Evolutionary conservation across 768 basidiomycete genomes (phyloP).

Genomic region (Pholiota microspora): DNA sequence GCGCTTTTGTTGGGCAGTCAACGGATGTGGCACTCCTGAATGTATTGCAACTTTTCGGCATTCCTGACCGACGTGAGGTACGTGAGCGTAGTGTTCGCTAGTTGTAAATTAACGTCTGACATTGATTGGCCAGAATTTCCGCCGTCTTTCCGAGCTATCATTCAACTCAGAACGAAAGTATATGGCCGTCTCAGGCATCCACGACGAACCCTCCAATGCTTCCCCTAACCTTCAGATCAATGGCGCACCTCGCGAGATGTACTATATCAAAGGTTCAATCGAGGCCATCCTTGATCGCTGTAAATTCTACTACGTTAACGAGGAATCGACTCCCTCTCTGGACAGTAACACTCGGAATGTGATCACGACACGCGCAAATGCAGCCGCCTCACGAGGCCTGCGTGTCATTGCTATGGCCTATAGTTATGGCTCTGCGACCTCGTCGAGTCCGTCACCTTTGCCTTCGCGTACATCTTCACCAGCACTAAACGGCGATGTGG

Average conservation of each 20-base stretch:
- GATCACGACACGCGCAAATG: constrained; percentile 69
- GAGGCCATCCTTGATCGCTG: constrained; percentile 85
- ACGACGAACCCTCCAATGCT: constrained; percentile 35
- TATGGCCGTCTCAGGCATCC: constrained; percentile 86
- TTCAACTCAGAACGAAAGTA: constrained; percentile 95
- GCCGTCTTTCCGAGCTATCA: constrained; percentile 53
- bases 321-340: constrained; percentile 82
- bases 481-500: constrained; percentile 28
- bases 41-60: constrained; percentile 62
- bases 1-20: constrained; percentile 78
- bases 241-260: constrained; percentile 59
- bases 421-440: constrained; percentile 63
- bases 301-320: constrained; percentile 85
- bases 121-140: background rate
- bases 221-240: constrained; percentile 27
- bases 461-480: constrained; percentile 21
- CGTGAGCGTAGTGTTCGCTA: constrained; percentile 21
- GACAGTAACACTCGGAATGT: constrained; percentile 66
- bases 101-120: background rate
- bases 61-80: constrained; percentile 72
- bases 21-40: constrained; percentile 93
- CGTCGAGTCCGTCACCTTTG: constrained; percentile 16
- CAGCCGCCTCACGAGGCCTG: constrained; percentile 72
- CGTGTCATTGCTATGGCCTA: constrained; percentile 93
- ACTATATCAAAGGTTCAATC: constrained; percentile 91